These are phyloP conservation scores for Phytophthora quininea DNA, from an alignment of 352 stramenopile species.

Conservation along the genomic window DNA sequence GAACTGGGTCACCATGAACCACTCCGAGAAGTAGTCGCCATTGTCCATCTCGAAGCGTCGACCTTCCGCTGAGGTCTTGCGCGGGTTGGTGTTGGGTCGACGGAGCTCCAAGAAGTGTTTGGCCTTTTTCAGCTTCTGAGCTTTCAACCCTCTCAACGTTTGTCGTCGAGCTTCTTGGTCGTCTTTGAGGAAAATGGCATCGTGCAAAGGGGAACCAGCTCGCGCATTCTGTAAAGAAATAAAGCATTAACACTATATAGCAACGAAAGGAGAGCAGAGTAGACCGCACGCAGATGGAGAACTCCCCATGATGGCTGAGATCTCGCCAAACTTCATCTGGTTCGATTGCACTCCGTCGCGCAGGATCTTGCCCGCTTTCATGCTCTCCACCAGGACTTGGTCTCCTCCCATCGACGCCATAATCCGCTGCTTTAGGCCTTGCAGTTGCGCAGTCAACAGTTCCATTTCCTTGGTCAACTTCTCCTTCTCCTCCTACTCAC, in stretches of 20 bases:
- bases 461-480: slow-evolving; percentile 32
- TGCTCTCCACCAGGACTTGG: slow-evolving; percentile 11
- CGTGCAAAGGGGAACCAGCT: slow-evolving; percentile 27
- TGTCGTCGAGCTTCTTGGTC: slow-evolving; percentile 18
- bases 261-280: neutral
- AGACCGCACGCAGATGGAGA: slow-evolving; percentile 22
- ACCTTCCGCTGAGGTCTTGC: slow-evolving; percentile 34
- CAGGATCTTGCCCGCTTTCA: slow-evolving; percentile 26
- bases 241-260: neutral
- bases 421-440: slow-evolving; percentile 31
- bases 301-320: slow-evolving; percentile 40
- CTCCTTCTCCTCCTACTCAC: slow-evolving; percentile 39
- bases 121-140: slow-evolving; percentile 29
- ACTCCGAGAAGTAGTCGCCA: slow-evolving; percentile 50
- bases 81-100: slow-evolving; percentile 20
- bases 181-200: slow-evolving; percentile 16
- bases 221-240: slow-evolving; percentile 15
- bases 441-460: slow-evolving; percentile 29
- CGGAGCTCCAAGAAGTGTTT: slow-evolving; percentile 33
- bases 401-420: slow-evolving; percentile 23
- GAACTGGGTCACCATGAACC: slow-evolving; percentile 55
- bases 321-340: slow-evolving; percentile 33
- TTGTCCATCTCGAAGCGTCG: slow-evolving; percentile 47
- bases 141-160: slow-evolving; percentile 26
- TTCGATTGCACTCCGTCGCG: slow-evolving; percentile 33